Evolutionary conservation across 169 alveolate species (phyloP).

Genomic region (Plasmodium cynomolgi): DNA sequence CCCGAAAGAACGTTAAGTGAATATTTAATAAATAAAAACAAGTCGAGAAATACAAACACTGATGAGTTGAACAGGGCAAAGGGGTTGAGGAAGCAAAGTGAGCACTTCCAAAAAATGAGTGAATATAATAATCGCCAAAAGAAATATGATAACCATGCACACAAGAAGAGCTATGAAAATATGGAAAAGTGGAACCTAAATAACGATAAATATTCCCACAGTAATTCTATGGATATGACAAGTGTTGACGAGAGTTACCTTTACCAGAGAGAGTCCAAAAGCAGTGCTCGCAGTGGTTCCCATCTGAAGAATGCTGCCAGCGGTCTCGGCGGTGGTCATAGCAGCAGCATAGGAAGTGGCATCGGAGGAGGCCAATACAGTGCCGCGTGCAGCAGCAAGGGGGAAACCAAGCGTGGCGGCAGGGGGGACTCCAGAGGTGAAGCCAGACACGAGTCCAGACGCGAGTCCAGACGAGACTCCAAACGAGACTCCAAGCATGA

Average conservation of each 20-base stretch:
- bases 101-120: constrained; percentile 17
- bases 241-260: constrained; percentile 7
- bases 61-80: background rate
- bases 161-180: constrained; percentile 25
- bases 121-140: constrained; percentile 1
- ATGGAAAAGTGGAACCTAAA: constrained; percentile 25
- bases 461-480: background rate
- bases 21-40: constrained; percentile 37
- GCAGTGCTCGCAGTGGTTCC: background rate
- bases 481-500: background rate
- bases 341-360: background rate
- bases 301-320: constrained; percentile 10
- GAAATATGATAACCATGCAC: constrained; percentile 24
- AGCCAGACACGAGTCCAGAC: background rate
- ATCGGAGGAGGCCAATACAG: background rate
- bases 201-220: constrained; percentile 45
- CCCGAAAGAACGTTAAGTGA: constrained; percentile 65
- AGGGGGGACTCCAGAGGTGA: background rate
- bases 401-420: background rate
- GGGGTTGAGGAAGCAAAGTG: constrained; percentile 11
- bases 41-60: constrained; percentile 32
- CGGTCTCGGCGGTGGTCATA: background rate
- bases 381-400: background rate
- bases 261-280: constrained; percentile 16
- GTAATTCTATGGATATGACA: constrained; percentile 34